Evolutionary conservation across 164 flowering plant species (phyloP), one percentile per base, ranked within the genome.

Genomic region (Sedum album): DNA sequence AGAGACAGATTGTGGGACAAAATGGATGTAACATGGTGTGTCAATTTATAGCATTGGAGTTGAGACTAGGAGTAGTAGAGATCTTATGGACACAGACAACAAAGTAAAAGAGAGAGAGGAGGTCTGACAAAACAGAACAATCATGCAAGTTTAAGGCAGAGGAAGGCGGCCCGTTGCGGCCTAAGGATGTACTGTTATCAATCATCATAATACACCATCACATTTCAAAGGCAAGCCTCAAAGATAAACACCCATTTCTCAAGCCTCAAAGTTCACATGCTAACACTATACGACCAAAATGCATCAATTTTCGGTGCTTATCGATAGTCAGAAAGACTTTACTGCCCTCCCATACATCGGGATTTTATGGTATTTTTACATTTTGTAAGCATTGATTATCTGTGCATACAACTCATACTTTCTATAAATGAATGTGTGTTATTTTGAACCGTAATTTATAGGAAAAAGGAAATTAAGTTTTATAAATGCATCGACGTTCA

Each of bases 1-100:
- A 55, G 31, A 26, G 46, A 41, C 31, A 55, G 61, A 26, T 55
- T 55, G 61, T 25, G 61, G 61, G 61, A 55, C 61, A 55, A 55
- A 55, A 26, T 55, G 61, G 61, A 55, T 26, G 9, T 28, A 26
- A 55, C 26, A 53, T 23, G 21, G 14, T 13, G 9, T 53, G 60
- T 23, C 5, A 14, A 55, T 55, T 55, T 55, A 55, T 55, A 55
- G 61, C 28, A 23, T 53, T 21, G 60, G 61, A 28, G 8, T 9
- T 10, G 61, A 55, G 31, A 55, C 0, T 55, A 55, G 17, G 25
- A 25, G 31, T 25, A 25, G 13, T 55, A 26, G 31, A 7, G 15
- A 9, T 55, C 14, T 10, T 11, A 11, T 51, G 26, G 57, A 3
- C 23, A 21, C 46, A 41, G 14, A 41, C 46, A 41, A 41, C 46